Percentiles rank a stretch among this genome's conserved stretches.
Evolutionary conservation across 495 filamentous ascomycete species (phyloP).

Genomic region (Trichocladium uniseriatum): DNA sequence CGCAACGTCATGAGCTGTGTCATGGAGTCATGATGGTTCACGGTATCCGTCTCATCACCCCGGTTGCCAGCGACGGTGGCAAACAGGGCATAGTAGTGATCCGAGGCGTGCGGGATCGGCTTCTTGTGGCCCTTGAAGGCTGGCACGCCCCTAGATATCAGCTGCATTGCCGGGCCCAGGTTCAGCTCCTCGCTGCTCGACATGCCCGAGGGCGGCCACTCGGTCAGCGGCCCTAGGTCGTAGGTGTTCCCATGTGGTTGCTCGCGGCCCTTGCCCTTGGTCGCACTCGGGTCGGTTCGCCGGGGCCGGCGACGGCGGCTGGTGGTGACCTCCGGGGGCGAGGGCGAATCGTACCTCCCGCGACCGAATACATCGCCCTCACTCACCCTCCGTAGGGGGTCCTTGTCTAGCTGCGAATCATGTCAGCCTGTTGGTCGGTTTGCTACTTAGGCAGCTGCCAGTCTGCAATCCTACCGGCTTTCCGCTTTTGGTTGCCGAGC

Average conservation of each 20-base stretch:
- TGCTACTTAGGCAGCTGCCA: neutral
- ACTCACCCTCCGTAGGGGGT: conserved; percentile 8
- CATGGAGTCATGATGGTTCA: conserved; percentile 40
- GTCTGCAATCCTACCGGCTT: conserved; percentile 4
- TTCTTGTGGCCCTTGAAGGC: conserved; percentile 38
- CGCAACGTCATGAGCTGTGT: conserved; percentile 39
- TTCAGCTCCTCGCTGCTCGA: conserved; percentile 35
- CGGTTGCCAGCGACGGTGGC: conserved; percentile 38
- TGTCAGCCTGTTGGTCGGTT: conserved; percentile 2
- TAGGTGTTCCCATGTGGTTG: conserved; percentile 22
- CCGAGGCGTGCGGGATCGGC: conserved; percentile 37
- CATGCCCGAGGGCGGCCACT: conserved; percentile 41
- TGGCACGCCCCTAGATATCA: conserved; percentile 39
- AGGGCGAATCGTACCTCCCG: too few species aligned
- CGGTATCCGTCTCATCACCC: conserved; percentile 36
- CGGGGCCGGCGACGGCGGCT: conserved; percentile 32
- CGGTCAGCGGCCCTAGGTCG: conserved; percentile 32
- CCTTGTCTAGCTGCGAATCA: conserved; percentile 4
- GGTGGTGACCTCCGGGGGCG: conserved; percentile 5
- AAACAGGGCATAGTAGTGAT: conserved; percentile 42
- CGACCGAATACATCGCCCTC: conserved; percentile 4
- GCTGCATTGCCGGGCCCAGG: conserved; percentile 38
- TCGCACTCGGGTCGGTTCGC: conserved; percentile 28
- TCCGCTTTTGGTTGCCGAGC: conserved; percentile 9
- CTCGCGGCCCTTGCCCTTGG: conserved; percentile 38